Base-by-base conservation (phyloP, 208 protist genomes). In the Trypanosomatidae sp. region DNA sequence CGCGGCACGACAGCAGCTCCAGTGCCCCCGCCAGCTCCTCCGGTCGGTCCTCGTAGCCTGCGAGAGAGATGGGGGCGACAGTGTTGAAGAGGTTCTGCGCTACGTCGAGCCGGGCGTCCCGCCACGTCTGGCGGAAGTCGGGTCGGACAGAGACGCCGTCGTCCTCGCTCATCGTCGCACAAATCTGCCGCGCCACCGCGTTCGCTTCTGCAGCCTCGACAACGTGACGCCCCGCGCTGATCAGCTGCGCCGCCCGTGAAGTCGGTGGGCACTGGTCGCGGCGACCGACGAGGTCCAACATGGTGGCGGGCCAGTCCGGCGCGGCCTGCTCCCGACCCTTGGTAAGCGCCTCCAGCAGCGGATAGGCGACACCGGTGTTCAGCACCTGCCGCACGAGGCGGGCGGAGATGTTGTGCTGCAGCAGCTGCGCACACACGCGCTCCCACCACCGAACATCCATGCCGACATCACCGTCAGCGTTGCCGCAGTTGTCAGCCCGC, bases 1-100 rank as follows among this genome's bases (percentile, higher is more conserved):
- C 87, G 13, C 86, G 74, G 30, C 73, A 70, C 0, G 87, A 80
- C 52, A 92, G 77, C 36, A 70, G 72, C 52, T 80, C 77, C 10
- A 96, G 81, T 22, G 87, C 73, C 22, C 65, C 69, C n/a, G 88
- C 77, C 33, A 89, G 76, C 33, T 81, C 81, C 71, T 93, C 89
- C 4, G 82, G 74, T 2, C 81, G 85, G 39, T 91, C 86, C 28
- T 82, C 84, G 60, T 86, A 82, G 7, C 75, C 67, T 2, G 86
- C 71, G 22, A 96, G 71, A 0, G 80, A 62, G 44, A 96, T 91
- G 13, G 85, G 86, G 4, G 79, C 72, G 13, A 89, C 80, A 30
- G 91, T 94, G 77, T 92, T 96, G 62, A 96, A 87, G 41, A 92
- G 68, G 12, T 73, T 87, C 76, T 96, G 91, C 64, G 80, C 85